Conservation (phyloP, 768 basidiomycete species). For the Mycena chlorophos region DNA sequence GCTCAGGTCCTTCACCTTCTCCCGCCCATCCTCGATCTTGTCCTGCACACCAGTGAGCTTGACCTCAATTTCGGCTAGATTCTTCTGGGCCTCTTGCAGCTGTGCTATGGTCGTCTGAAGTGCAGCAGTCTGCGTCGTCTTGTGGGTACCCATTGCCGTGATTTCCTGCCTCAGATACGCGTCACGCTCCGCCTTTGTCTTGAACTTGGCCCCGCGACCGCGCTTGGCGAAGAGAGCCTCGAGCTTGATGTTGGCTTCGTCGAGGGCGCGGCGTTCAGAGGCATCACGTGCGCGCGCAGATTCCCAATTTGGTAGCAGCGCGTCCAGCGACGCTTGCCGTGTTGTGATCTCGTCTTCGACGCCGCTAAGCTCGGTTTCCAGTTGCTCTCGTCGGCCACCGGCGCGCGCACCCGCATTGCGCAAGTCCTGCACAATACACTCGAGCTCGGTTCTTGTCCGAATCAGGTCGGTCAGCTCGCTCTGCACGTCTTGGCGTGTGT, state of each 20-base stretch:
- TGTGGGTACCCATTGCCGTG: slow-evolving; percentile 61
- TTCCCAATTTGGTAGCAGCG: slow-evolving; percentile 72
- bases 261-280: slow-evolving; percentile 65
- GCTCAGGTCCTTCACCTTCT: slow-evolving; percentile 52
- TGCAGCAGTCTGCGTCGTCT: slow-evolving; percentile 53
- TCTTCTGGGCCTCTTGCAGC: slow-evolving; percentile 45
- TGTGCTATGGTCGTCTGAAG: slow-evolving; percentile 56
- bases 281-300: slow-evolving; percentile 49
- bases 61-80: slow-evolving; percentile 57
- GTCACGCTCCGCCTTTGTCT: slow-evolving; percentile 82
- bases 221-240: slow-evolving; percentile 85
- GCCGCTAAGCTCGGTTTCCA: slow-evolving; percentile 63
- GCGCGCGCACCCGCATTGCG: slow-evolving; percentile 63
- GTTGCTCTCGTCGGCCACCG: slow-evolving; percentile 59
- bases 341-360: slow-evolving; percentile 61
- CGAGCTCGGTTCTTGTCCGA: slow-evolving; percentile 80
- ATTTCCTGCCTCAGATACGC: slow-evolving; percentile 81
- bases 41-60: slow-evolving; percentile 56
- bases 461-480: slow-evolving; percentile 85
- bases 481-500: slow-evolving; percentile 75
- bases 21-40: slow-evolving; percentile 66
- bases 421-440: slow-evolving; percentile 81
- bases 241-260: slow-evolving; percentile 70
- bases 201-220: slow-evolving; percentile 83
- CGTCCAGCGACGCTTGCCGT: slow-evolving; percentile 63